Conservation (phyloP, 2,329 filamentous ascomycete genomes). For the Colletotrichum spaethianum region DNA sequence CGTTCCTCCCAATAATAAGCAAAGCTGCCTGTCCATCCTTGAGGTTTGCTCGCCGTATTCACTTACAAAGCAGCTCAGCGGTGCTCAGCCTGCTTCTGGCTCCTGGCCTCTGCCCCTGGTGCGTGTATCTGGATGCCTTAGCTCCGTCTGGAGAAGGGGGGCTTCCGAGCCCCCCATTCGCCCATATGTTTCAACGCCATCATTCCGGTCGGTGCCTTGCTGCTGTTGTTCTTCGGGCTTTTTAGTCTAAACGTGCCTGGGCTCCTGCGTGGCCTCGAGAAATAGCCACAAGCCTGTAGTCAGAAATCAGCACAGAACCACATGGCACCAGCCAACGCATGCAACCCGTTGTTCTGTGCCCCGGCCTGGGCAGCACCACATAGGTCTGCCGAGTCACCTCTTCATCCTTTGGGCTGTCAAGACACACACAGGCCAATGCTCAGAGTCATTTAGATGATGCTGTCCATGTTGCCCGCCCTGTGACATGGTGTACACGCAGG, state of each 20-base stretch:
- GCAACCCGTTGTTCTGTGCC: background rate
- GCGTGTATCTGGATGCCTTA: constrained; percentile 7
- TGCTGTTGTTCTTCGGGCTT: background rate
- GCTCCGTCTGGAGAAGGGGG: constrained; percentile 10
- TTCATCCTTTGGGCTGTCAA: background rate
- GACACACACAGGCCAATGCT: background rate
- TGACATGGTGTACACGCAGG: constrained; percentile 5
- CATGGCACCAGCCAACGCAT: constrained; percentile 41
- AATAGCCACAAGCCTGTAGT: constrained; percentile 1
- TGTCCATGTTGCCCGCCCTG: constrained; percentile 1
- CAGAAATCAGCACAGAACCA: constrained; percentile 30
- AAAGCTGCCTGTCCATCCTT: background rate
- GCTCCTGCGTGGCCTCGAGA: background rate
- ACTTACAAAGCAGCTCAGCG: background rate
- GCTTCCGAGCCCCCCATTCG: constrained; percentile 26
- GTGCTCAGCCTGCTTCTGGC: background rate
- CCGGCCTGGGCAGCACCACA: constrained; percentile 23
- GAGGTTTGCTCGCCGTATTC: background rate
- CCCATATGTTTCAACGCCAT: constrained; percentile 20
- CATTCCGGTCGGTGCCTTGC: constrained; percentile 4
- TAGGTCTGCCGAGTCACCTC: background rate
- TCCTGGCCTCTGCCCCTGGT: background rate
- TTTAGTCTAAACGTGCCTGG: background rate
- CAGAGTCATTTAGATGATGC: constrained; percentile 12
- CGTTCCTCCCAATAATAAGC: constrained; percentile 7